phyloP scores from a whole-genome alignment of 2,329 filamentous ascomycete genomes.

The Xylariaceae sp. region DNA sequence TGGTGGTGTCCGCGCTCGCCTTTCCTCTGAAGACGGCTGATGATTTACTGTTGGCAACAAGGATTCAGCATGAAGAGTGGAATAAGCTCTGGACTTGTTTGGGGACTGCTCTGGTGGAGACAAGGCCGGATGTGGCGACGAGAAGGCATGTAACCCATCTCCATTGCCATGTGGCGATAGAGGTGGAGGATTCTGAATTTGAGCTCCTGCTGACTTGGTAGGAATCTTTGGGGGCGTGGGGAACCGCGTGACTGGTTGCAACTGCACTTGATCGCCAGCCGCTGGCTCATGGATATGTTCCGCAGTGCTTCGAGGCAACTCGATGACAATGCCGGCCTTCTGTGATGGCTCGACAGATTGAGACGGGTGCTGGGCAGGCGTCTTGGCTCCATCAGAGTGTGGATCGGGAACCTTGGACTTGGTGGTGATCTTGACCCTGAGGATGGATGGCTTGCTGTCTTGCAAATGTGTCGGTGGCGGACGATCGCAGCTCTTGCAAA shows the following conservation, averaged over 20 bases:
- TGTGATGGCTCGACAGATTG: constrained; percentile 4
- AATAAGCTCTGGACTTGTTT: constrained; percentile 37
- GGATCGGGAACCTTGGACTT: constrained; percentile 24
- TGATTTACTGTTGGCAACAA: constrained; percentile 25
- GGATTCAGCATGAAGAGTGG: constrained; percentile 32
- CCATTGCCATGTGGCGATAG: constrained; percentile 29
- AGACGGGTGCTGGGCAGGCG: constrained; percentile 13
- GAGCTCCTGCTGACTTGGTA: constrained; percentile 26
- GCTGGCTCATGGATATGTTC: constrained; percentile 7
- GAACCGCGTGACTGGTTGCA: constrained; percentile 17
- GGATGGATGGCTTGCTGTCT: constrained; percentile 53
- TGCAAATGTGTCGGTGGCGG: no score
- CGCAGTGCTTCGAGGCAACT: constrained; percentile 18
- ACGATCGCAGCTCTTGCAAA: constrained; percentile 75
- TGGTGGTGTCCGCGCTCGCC: constrained; percentile 20
- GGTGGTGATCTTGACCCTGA: constrained; percentile 50
- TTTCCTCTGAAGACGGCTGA: constrained; percentile 14
- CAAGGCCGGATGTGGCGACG: constrained; percentile 40
- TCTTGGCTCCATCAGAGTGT: constrained; percentile 21
- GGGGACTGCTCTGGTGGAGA: constrained; percentile 39
- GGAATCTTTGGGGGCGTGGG: constrained; percentile 22
- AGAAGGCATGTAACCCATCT: constrained; percentile 37
- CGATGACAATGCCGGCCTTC: constrained; percentile 15
- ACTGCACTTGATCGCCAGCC: constrained; percentile 15
- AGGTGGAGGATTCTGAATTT: constrained; percentile 20